phyloP scores from a whole-genome alignment of 106 monocot genomes.

The Platanthera zijinensis region DNA sequence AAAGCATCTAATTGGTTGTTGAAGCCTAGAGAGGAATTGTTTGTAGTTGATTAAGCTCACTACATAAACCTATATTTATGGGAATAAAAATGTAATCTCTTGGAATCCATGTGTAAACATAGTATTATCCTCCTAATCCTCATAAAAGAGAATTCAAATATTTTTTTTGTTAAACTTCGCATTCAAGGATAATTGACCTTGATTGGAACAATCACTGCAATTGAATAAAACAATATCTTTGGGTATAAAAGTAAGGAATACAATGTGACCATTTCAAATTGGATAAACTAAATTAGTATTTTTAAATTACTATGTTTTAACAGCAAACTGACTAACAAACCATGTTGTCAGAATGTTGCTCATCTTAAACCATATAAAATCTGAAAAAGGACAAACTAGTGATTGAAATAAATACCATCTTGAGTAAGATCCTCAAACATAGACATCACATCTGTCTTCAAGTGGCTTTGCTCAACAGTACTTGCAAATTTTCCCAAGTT shows the following conservation, averaged over 20 bases:
- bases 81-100: no score
- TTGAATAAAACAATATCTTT: neutral
- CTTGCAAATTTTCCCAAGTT: slow-evolving; percentile 88
- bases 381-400: neutral
- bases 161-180: no score
- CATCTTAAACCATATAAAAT: neutral
- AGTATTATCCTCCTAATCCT: no score
- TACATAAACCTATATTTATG: no score
- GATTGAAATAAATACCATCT: slow-evolving; percentile 44
- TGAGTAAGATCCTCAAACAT: slow-evolving; percentile 88
- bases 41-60: no score
- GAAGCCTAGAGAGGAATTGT: no score
- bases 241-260: neutral
- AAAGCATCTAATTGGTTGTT: no score
- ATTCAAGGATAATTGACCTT: no score
- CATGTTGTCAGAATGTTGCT: no score
- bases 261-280: neutral
- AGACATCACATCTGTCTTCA: slow-evolving; percentile 78
- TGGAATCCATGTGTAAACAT: no score
- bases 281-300: neutral
- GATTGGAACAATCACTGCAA: neutral
- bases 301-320: neutral
- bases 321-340: no score
- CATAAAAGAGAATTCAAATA: no score
- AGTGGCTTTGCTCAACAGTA: slow-evolving; percentile 61